Conservation (phyloP, 1,284 basidiomycete species). For the Cystobasidium sp. region DNA sequence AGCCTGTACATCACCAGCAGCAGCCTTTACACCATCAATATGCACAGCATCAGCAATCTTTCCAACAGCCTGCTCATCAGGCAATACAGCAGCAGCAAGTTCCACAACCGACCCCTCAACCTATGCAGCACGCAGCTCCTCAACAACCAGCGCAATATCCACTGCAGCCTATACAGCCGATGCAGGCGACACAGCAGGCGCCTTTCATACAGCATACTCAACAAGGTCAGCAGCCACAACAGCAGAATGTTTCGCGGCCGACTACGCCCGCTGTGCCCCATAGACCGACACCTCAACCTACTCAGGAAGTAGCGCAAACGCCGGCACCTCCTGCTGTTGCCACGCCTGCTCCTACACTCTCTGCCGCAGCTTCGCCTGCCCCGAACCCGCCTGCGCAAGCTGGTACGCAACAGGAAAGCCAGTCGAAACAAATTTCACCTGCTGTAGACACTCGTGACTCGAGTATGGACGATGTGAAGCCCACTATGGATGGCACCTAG, state of each 20-base stretch:
- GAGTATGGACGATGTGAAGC: slow-evolving; percentile 9
- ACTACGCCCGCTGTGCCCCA: background rate
- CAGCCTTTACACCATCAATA: background rate
- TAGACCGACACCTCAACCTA: background rate
- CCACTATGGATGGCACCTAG: background rate
- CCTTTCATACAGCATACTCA: slow-evolving; percentile 2
- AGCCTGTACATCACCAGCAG: slow-evolving; percentile 13
- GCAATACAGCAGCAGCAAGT: background rate
- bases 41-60: background rate
- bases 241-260: background rate
- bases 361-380: background rate
- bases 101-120: slow-evolving; percentile 11
- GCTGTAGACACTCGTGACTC: background rate
- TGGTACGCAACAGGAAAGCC: background rate
- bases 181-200: background rate
- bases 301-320: background rate
- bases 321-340: background rate
- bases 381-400: background rate
- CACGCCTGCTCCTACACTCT: background rate
- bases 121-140: background rate
- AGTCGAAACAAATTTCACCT: background rate
- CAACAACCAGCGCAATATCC: slow-evolving; percentile 8
- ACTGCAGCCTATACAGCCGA: background rate
- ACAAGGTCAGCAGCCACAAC: background rate
- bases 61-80: background rate